Conservation (phyloP, 352 stramenopile genomes). For the Phytophthora pseudosyringae region DNA sequence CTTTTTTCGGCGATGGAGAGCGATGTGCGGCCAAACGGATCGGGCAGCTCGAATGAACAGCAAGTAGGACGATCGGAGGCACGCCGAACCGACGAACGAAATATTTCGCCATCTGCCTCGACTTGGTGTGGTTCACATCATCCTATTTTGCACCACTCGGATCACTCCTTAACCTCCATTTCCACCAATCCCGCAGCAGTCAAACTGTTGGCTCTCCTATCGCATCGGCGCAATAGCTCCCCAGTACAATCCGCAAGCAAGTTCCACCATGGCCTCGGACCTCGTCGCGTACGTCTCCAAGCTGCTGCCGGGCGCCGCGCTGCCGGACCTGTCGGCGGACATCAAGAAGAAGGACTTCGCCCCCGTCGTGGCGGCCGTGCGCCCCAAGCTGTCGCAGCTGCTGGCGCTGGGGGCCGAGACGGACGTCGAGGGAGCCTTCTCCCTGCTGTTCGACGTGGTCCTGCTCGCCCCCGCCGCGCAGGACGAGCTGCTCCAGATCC, state of each 20-base stretch:
- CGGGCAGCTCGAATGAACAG: no score
- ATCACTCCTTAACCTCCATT: no score
- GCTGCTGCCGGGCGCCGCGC: constrained; percentile 56
- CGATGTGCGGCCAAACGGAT: no score
- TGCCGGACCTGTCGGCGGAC: constrained; percentile 56
- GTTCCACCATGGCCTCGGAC: constrained; percentile 47
- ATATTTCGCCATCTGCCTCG: no score
- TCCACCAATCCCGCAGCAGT: no score
- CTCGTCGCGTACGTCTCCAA: constrained; percentile 84
- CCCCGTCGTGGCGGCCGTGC: constrained; percentile 55
- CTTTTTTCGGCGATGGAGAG: no score
- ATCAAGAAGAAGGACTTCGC: constrained; percentile 72
- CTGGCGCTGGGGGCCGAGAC: constrained; percentile 76
- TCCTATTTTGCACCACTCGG: no score
- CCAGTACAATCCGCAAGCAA: constrained; percentile 2
- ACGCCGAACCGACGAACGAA: no score
- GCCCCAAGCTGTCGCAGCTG: constrained; percentile 59
- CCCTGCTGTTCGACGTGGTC: constrained; percentile 67
- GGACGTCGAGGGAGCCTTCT: constrained; percentile 80
- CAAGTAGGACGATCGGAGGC: no score
- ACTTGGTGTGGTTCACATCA: no score
- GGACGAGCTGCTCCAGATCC: constrained; percentile 50
- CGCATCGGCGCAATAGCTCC: no score
- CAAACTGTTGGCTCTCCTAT: constrained; percentile 11
- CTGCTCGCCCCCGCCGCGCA: constrained; percentile 44